Conservation (phyloP, 2,329 filamentous ascomycete species). For the Thermothelomyces thermophilus region DNA sequence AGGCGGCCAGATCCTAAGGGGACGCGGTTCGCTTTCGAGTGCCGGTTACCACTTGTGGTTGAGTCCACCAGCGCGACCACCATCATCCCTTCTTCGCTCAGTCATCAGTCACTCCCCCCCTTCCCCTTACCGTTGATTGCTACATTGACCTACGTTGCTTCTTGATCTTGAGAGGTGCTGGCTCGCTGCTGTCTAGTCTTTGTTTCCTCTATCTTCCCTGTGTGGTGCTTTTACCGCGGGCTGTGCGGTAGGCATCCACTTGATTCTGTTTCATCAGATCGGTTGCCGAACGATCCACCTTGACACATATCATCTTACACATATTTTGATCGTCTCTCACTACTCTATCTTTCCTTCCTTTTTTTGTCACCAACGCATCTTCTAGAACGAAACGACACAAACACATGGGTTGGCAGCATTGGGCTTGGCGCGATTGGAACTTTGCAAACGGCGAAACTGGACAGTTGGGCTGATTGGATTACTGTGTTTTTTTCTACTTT, state of each 20-base stretch:
- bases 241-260: neutral
- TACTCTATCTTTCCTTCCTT: conserved; percentile 1
- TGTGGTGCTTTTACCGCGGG: conserved; percentile 18
- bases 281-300: neutral
- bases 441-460: conserved; percentile 19
- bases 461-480: conserved; percentile 23
- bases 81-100: neutral
- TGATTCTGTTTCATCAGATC: conserved; percentile 1
- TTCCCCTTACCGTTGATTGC: conserved; percentile 13
- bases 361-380: conserved; percentile 14
- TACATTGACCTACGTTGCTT: conserved; percentile 22
- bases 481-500: conserved; percentile 18
- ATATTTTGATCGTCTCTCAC: conserved; percentile 7
- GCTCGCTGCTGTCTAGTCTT: conserved; percentile 22
- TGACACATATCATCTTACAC: conserved; percentile 15
- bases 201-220: conserved; percentile 19
- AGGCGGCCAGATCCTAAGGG: conserved; percentile 45
- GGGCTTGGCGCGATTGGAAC: conserved; percentile 11
- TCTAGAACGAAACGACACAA: conserved; percentile 24
- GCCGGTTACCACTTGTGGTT: conserved; percentile 55
- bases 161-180: conserved; percentile 23
- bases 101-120: too few species aligned
- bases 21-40: conserved; percentile 24
- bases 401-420: conserved; percentile 12
- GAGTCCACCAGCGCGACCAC: conserved; percentile 26